Evolutionary conservation across 768 basidiomycete species (phyloP), one percentile per base, ranked within the genome.

Genomic region (Mycena latifolia): DNA sequence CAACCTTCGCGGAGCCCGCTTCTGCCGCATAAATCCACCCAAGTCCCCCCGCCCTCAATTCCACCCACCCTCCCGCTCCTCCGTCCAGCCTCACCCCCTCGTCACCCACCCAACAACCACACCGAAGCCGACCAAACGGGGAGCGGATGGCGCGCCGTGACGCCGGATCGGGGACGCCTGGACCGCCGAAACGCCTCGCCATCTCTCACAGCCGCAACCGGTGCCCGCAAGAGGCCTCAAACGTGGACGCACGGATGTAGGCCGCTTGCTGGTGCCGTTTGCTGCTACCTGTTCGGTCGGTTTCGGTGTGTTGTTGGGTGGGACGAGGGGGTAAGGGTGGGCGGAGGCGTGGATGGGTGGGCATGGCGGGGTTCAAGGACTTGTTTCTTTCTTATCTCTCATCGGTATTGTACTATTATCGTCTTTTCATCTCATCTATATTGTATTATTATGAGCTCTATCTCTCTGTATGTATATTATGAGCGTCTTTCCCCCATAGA

Each of bases 131-230:
- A n/a, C n/a, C 33, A 35, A 8, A 14, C 10, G 29, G 35, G 45
- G 28, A 46, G 18, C 11, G 35, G 57, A 59, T 27, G 33, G 33
- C n/a, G 31, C 46, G 31, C 47, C 43, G 45, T n/a, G n/a, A n/a
- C 47, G 47, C 45, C 53, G 61, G 53, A 35, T 37, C 31, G n/a
- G 43, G 61, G 53, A 62, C 52, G 61, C 61, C 51, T 47, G 43
- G 43, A 46, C 52, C n/a, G n/a, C n/a, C n/a, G n/a, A n/a, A 31
- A 52, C 24, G 22, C 29, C 18, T 52, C 50, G 43, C 46, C 35
- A 52, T 33, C 60, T 27, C 37, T 31, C 60, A 18, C 60, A 41
- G 50, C 50, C 37, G 60, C 41, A 52, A 43, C 18, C 51, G 51
- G 59, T 27, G 48, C 59, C 60, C 25, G 51, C 37, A 39, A 62